Evolutionary conservation across 2,329 filamentous ascomycete genomes (phyloP).

Genomic region (Tolypocladium sp.): DNA sequence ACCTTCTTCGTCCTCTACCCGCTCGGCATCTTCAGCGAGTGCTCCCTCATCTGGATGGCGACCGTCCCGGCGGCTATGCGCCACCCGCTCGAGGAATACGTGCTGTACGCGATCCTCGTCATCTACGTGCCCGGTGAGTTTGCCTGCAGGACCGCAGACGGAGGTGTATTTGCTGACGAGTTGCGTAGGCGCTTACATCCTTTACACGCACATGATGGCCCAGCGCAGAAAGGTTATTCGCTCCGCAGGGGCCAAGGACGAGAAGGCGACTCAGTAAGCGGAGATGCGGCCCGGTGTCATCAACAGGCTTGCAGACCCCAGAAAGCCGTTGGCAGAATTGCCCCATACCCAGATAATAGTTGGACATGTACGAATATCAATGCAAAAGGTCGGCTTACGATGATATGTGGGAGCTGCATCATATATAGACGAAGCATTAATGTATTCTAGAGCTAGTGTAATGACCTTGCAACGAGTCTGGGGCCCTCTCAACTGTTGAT

Average conservation of each 20-base stretch:
- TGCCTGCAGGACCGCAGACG: neutral
- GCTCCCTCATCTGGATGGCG: conserved; percentile 65
- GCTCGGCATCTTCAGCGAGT: conserved; percentile 82
- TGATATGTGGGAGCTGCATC: neutral
- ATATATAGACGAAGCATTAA: neutral
- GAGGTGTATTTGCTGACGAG: conserved; percentile 1
- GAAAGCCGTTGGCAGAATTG: neutral
- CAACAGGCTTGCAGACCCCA: neutral
- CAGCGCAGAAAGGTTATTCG: conserved; percentile 76
- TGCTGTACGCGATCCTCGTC: conserved; percentile 55
- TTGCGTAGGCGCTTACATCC: conserved; percentile 57
- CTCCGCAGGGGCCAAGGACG: conserved; percentile 41
- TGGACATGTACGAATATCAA: neutral
- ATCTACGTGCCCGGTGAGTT: conserved; percentile 72
- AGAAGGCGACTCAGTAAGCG: conserved; percentile 30
- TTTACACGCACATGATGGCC: conserved; percentile 92
- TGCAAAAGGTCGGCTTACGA: neutral
- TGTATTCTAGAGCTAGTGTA: neutral
- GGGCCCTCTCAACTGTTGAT: neutral
- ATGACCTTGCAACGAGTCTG: neutral
- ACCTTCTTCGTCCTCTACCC: conserved; percentile 92
- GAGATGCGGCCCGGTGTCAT: neutral
- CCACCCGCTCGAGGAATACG: conserved; percentile 42
- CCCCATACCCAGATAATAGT: neutral
- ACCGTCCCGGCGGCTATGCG: conserved; percentile 46